These are phyloP conservation scores for Daldinia bambusicola DNA, from an alignment of 495 filamentous ascomycete species.

Conservation along the genomic window DNA sequence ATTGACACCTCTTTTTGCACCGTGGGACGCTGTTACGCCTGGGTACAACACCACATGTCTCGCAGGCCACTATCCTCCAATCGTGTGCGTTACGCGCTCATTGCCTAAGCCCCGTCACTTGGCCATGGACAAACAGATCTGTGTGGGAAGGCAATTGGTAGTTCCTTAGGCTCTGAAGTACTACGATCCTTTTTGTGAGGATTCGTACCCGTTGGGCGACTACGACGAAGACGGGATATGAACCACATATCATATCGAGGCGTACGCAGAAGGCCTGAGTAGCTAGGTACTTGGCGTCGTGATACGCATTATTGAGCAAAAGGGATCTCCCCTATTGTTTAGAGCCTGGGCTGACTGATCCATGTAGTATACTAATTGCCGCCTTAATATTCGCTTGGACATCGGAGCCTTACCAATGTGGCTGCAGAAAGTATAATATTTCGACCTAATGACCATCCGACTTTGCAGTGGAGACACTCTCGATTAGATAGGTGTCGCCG, in stretches of 20 bases:
- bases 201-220: background rate
- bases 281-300: background rate
- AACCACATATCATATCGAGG: background rate
- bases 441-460: background rate
- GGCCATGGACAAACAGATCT: background rate
- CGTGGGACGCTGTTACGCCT: background rate
- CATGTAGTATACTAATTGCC: background rate
- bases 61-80: background rate
- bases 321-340: background rate
- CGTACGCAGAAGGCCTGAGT: background rate
- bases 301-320: background rate
- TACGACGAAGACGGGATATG: background rate
- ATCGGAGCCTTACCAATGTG: background rate
- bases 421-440: background rate
- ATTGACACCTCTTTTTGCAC: background rate
- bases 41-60: background rate
- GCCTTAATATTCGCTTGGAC: background rate
- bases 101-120: background rate
- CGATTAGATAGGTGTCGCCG: background rate
- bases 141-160: background rate
- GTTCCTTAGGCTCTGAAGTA: background rate
- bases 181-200: background rate
- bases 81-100: background rate
- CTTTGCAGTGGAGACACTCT: background rate
- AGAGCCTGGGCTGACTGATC: background rate